Base-by-base conservation (phyloP, 1,139 yeast species). In the Sugiyamaella xylanicola region DNA sequence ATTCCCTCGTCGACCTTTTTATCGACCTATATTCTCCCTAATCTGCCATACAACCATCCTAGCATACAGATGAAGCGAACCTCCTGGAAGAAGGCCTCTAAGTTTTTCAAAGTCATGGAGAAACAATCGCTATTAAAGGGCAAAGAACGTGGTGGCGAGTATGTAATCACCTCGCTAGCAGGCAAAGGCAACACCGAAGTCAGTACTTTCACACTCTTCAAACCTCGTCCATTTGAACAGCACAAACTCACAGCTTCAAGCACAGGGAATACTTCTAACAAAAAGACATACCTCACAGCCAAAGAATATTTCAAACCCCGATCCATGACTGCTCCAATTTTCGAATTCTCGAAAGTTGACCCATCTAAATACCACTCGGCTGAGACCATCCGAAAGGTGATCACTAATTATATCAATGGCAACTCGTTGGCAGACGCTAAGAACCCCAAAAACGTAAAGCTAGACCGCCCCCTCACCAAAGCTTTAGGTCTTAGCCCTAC, bases 51-150 rank as follows among this genome's bases (percentile, higher is more conserved):
- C 43, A 82, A 82, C 60, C 74, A 73, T 59, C 69, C 80, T n/a
- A 77, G 77, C 46, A 80, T 89, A 44, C 84, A 81, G 58, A 81
- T 93, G 65, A 92, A 91, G 70, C 86, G 84, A 65, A 85, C 97
- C 0, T 82, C 92, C 2, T 92, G 95, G 95, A 91, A 87, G 69
- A 93, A 93, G 67, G 83, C 95, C 1, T 80, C 92, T 19, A 92
- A 91, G 70, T 90, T 85, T 65, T 74, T 92, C 55, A 92, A 90
- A 67, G 84, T 87, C 3, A 89, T 91, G 85, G 96, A 87, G 61
- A 92, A 90, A 67, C 77, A 79, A 51, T 82, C 83, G 1, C 81
- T 85, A 56, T 61, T 89, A 25, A 81, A 80, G 54, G 72, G 85
- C 15, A 88, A 89, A 63, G 95, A 93, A 9, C 87, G 89, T 64